A percentile compares a stretch with the other conserved stretches of the same genome.
phyloP scores from a whole-genome alignment of 352 stramenopile genomes.

The Blastocystis hominis region DNA sequence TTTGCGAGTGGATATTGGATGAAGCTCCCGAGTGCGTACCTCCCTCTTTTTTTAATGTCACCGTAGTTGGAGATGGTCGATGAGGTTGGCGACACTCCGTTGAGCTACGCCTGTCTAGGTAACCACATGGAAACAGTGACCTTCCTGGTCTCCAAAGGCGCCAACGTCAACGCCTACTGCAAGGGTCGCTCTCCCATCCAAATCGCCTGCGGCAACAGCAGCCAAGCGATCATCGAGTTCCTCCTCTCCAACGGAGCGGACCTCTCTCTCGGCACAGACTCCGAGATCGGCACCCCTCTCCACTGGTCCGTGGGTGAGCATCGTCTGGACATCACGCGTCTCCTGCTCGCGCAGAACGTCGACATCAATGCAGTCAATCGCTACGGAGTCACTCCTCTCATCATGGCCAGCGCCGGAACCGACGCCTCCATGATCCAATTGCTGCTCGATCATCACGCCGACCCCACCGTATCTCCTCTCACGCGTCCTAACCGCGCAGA shows the following conservation, averaged over 20 bases:
- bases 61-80: conserved; percentile 34
- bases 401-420: conserved; percentile 4
- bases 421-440: conserved; percentile 25
- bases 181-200: conserved; percentile 42
- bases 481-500: neutral
- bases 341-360: neutral
- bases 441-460: conserved; percentile 2
- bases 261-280: neutral
- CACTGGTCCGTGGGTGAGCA: conserved; percentile 44
- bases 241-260: conserved; percentile 18
- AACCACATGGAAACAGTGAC: conserved; percentile 34
- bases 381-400: conserved; percentile 21
- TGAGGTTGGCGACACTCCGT: conserved; percentile 51
- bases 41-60: neutral
- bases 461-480: neutral
- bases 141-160: conserved; percentile 39
- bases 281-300: conserved; percentile 24
- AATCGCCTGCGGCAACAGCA: conserved; percentile 47
- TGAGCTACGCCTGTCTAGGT: conserved; percentile 38
- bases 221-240: conserved; percentile 25
- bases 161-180: neutral
- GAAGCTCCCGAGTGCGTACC: conserved; percentile 21
- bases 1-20: conserved; percentile 34
- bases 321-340: neutral
- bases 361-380: conserved; percentile 5